phyloP scores from a whole-genome alignment of 2,329 filamentous ascomycete genomes.

The Aspergillus latus region DNA sequence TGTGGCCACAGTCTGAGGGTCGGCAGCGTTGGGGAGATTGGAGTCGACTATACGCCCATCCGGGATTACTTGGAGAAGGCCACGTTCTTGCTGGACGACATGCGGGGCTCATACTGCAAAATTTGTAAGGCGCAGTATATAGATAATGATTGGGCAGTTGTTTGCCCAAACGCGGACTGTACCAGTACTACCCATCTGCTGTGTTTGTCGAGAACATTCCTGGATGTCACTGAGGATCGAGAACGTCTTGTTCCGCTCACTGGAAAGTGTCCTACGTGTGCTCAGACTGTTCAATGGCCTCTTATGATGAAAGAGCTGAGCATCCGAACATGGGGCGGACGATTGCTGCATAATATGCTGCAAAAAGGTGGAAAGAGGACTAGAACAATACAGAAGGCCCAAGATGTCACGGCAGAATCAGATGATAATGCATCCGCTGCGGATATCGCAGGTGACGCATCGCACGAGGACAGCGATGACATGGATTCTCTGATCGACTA shows the following conservation, averaged over 20 bases:
- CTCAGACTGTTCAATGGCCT: conserved; percentile 64
- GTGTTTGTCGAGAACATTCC: conserved; percentile 56
- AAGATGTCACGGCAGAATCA: neutral
- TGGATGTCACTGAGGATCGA: conserved; percentile 40
- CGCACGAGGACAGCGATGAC: neutral
- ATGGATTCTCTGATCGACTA: conserved; percentile 6
- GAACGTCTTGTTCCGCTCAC: conserved; percentile 62
- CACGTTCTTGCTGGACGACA: conserved; percentile 41
- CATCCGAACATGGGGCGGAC: conserved; percentile 67
- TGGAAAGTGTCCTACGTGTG: conserved; percentile 72
- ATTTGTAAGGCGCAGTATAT: conserved; percentile 49
- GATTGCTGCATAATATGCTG: conserved; percentile 65
- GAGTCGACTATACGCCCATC: conserved; percentile 54
- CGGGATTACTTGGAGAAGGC: conserved; percentile 56
- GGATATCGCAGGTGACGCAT: neutral
- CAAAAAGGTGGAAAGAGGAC: conserved; percentile 53
- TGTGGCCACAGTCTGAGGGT: conserved; percentile 25
- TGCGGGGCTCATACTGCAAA: conserved; percentile 44
- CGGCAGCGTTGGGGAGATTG: conserved; percentile 47
- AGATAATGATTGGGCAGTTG: conserved; percentile 45
- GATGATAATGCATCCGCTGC: neutral
- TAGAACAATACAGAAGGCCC: neutral
- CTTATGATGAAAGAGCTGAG: conserved; percentile 81
- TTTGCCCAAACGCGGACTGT: conserved; percentile 55
- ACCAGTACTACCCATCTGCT: conserved; percentile 53